These are phyloP conservation scores for Lasiodiplodia sp. DNA, from an alignment of 2,329 filamentous ascomycete genomes.

Conservation along the genomic window DNA sequence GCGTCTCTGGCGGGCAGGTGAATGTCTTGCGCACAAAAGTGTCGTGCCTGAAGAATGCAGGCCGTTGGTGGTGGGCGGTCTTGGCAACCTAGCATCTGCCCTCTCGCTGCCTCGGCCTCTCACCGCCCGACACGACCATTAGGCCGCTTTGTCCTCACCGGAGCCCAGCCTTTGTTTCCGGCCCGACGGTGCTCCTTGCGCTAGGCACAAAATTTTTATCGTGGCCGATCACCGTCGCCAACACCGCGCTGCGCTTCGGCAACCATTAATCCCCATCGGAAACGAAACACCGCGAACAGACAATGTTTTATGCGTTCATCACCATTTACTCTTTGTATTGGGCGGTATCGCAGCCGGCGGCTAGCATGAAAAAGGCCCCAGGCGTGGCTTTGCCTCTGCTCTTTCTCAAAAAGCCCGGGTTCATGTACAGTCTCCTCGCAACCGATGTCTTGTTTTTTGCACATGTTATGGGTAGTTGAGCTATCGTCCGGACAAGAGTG, in stretches of 20 bases:
- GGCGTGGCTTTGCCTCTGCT: too few species aligned
- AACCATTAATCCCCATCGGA: background rate
- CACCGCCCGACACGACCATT: slow-evolving; percentile 4
- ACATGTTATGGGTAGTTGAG: too few species aligned
- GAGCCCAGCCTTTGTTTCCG: background rate
- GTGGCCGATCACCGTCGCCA: background rate
- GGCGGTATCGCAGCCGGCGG: too few species aligned
- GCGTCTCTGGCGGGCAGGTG: slow-evolving; percentile 6
- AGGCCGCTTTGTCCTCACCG: background rate
- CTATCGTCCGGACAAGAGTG: too few species aligned
- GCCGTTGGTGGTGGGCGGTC: slow-evolving; percentile 14
- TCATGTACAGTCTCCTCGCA: too few species aligned
- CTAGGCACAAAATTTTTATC: background rate
- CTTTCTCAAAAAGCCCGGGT: too few species aligned
- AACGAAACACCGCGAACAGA: background rate
- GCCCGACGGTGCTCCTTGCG: too few species aligned
- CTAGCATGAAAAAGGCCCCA: too few species aligned
- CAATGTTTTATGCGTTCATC: too few species aligned
- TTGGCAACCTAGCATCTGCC: slow-evolving; percentile 11
- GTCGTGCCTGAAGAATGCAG: slow-evolving; percentile 23
- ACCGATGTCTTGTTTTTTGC: too few species aligned
- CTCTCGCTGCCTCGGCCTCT: background rate
- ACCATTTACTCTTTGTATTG: too few species aligned
- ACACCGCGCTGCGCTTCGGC: background rate
- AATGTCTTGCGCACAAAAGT: slow-evolving; percentile 11